Conservation (phyloP, 805 yeast species). For the Ogataea allantospora region DNA sequence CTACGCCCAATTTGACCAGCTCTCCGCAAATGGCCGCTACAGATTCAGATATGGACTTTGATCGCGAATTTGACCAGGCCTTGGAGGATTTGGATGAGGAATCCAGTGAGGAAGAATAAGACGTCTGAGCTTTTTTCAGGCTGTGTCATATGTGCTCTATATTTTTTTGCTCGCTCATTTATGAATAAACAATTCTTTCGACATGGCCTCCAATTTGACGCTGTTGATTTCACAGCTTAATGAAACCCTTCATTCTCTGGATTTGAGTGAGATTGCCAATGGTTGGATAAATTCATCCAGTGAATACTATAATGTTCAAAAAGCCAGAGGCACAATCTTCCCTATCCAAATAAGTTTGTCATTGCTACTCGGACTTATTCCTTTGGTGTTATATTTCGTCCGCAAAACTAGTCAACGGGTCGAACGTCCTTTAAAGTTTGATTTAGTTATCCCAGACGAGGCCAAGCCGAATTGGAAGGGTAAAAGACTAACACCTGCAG, state of each 20-base stretch:
- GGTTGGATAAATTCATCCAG: conserved; percentile 17
- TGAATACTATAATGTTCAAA: conserved; percentile 12
- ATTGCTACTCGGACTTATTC: conserved; percentile 25
- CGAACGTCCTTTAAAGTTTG: conserved; percentile 44
- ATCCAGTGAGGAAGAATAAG: conserved; percentile 31
- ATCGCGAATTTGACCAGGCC: conserved; percentile 28
- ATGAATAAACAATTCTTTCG: conserved; percentile 4
- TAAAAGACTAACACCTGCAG: conserved; percentile 64
- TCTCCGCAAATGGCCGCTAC: conserved; percentile 3
- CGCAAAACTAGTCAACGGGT: conserved; percentile 25
- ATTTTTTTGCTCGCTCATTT: conserved; percentile 5
- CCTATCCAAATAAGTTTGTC: conserved; percentile 33
- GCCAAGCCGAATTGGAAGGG: conserved; percentile 93
- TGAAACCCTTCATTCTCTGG: conserved; percentile 23
- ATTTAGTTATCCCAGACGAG: conserved; percentile 64
- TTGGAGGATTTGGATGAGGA: conserved; percentile 24
- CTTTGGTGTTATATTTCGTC: conserved; percentile 22
- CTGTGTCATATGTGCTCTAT: conserved; percentile 6
- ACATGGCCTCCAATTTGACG: conserved; percentile 20
- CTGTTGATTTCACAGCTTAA: conserved; percentile 24
- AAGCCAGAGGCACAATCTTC: conserved; percentile 15
- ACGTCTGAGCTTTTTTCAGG: neutral
- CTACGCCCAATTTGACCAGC: conserved; percentile 3
- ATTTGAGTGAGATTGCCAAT: conserved; percentile 17
- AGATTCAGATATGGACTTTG: conserved; percentile 19